Conservation (phyloP, 805 yeast species). For the Henningerozyma blattae region DNA sequence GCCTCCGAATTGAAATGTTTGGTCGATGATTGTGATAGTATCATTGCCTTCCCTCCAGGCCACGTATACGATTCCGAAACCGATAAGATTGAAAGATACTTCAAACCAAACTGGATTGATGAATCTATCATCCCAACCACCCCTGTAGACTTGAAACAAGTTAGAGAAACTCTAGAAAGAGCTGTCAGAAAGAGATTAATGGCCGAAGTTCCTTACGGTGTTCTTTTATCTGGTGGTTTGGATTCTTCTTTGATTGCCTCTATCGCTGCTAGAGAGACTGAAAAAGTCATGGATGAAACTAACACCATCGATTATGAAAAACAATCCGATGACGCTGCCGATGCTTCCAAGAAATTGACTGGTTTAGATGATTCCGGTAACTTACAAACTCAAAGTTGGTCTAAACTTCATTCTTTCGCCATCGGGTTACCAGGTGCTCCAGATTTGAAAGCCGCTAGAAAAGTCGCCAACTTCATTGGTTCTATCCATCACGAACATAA, state of each 20-base stretch:
- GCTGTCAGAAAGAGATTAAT: slow-evolving; percentile 97
- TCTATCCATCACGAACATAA: slow-evolving; percentile 97
- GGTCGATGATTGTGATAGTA: slow-evolving; percentile 87
- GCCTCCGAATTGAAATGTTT: slow-evolving; percentile 93
- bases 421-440: slow-evolving; percentile 97
- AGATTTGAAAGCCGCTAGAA: slow-evolving; percentile 89
- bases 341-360: slow-evolving; percentile 49
- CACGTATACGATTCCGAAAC: slow-evolving; percentile 90
- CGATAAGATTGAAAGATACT: slow-evolving; percentile 77
- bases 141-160: slow-evolving; percentile 57
- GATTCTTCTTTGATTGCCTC: slow-evolving; percentile 95
- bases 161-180: slow-evolving; percentile 76
- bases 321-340: slow-evolving; percentile 12
- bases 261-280: slow-evolving; percentile 94
- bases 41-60: slow-evolving; percentile 96
- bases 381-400: slow-evolving; percentile 64
- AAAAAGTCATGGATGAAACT: slow-evolving; percentile 33
- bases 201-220: slow-evolving; percentile 99
- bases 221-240: slow-evolving; percentile 90
- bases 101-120: slow-evolving; percentile 92
- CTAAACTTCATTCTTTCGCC: slow-evolving; percentile 89
- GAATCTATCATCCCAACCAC: slow-evolving; percentile 60
- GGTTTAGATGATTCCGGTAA: slow-evolving; percentile 89
- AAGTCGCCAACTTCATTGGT: slow-evolving; percentile 93
- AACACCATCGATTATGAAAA: neutral